These are phyloP conservation scores for Colletotrichum theobromicola DNA, from an alignment of 2,329 filamentous ascomycete genomes.

Conservation along the genomic window DNA sequence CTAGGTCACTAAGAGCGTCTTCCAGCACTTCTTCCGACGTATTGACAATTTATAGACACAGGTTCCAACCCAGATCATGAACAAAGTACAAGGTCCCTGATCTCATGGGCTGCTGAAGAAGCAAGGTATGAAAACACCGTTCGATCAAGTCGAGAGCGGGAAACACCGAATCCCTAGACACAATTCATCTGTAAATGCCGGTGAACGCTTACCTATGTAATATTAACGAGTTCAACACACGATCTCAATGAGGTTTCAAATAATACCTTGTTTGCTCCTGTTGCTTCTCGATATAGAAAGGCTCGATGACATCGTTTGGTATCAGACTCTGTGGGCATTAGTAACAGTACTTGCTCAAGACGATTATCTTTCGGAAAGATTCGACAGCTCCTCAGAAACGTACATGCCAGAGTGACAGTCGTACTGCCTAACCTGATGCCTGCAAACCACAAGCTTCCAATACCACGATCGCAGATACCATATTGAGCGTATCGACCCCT, in stretches of 20 bases:
- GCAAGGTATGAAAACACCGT: background rate
- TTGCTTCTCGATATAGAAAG: background rate
- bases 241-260: background rate
- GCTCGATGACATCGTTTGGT: background rate
- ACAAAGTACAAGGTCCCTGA: background rate
- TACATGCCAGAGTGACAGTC: no score
- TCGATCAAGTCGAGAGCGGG: no score
- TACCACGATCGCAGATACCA: no score
- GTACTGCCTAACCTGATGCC: no score
- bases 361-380: background rate
- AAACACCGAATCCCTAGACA: rapidly evolving
- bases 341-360: no score
- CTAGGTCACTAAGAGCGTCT: background rate
- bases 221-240: background rate
- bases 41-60: background rate
- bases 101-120: background rate
- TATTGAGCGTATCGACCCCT: no score
- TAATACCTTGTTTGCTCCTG: background rate
- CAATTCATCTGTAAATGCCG: background rate
- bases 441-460: no score
- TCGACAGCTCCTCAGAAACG: no score
- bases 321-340: no score
- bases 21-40: background rate
- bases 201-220: background rate
- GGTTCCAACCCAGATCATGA: background rate